phyloP scores from a whole-genome alignment of 257 asterid species.

The Paulownia fortunei region DNA sequence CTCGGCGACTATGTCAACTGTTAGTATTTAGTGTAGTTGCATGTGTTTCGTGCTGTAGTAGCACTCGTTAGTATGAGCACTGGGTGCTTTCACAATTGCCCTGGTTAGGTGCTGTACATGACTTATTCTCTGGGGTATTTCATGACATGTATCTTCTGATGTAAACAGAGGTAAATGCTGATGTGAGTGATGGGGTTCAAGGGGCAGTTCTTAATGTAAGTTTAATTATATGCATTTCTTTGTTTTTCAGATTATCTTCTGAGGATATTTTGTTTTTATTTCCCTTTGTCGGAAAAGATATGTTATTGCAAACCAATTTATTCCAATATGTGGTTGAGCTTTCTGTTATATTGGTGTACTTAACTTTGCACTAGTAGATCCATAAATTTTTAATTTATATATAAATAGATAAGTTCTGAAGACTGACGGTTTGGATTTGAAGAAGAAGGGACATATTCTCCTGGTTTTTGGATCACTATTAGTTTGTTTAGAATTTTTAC shows the following conservation, averaged over 20 bases:
- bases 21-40: slow-evolving; percentile 20
- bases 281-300: background rate
- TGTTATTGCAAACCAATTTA: background rate
- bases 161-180: slow-evolving; percentile 61
- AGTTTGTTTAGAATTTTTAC: background rate
- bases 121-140: slow-evolving; percentile 2
- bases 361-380: background rate
- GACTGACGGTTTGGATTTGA: background rate
- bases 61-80: slow-evolving; percentile 11
- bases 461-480: background rate
- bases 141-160: slow-evolving; percentile 26
- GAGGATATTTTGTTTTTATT: background rate
- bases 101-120: background rate
- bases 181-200: slow-evolving; percentile 39
- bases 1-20: background rate
- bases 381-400: background rate
- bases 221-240: slow-evolving; percentile 24
- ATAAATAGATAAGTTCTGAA: background rate
- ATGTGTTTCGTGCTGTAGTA: background rate
- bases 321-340: background rate
- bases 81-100: slow-evolving; percentile 7
- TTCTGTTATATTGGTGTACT: background rate
- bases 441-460: background rate
- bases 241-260: background rate
- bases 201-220: slow-evolving; percentile 59